Percentiles rank a stretch among this genome's conserved stretches.
These are phyloP conservation scores for Spathaspora girioi DNA, from an alignment of 805 yeast species.

Conservation along the genomic window DNA sequence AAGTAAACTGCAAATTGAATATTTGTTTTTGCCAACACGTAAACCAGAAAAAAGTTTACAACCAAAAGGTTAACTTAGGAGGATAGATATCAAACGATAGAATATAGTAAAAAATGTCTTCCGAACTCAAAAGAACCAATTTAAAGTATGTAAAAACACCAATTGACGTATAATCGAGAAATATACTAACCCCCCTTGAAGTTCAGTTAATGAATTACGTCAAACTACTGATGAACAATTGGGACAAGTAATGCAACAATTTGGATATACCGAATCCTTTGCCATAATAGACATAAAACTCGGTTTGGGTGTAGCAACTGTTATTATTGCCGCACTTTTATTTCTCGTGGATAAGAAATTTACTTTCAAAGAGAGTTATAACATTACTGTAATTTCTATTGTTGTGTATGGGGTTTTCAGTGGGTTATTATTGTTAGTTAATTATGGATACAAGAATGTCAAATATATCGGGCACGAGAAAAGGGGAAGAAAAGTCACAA, in stretches of 20 bases:
- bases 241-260: slow-evolving; percentile 32
- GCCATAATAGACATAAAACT: slow-evolving; percentile 42
- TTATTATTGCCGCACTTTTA: slow-evolving; percentile 42
- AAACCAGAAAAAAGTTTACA: neutral
- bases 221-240: slow-evolving; percentile 49
- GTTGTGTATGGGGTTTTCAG: slow-evolving; percentile 35
- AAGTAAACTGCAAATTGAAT: neutral
- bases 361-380: slow-evolving; percentile 38
- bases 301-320: slow-evolving; percentile 47
- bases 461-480: slow-evolving; percentile 43
- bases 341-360: slow-evolving; percentile 48
- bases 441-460: slow-evolving; percentile 38
- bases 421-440: slow-evolving; percentile 27
- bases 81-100: neutral
- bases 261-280: slow-evolving; percentile 50
- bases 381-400: slow-evolving; percentile 32
- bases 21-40: neutral
- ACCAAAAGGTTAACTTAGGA: neutral
- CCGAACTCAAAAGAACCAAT: slow-evolving; percentile 17
- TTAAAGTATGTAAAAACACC: slow-evolving; percentile 21
- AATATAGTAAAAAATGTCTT: neutral
- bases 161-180: neutral
- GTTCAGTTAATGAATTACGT: slow-evolving; percentile 47
- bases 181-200: slow-evolving; percentile 10
- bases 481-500: slow-evolving; percentile 29